Evolutionary conservation across 2,329 filamentous ascomycete species (phyloP).

Genomic region (Cladobotryum mycophilum): DNA sequence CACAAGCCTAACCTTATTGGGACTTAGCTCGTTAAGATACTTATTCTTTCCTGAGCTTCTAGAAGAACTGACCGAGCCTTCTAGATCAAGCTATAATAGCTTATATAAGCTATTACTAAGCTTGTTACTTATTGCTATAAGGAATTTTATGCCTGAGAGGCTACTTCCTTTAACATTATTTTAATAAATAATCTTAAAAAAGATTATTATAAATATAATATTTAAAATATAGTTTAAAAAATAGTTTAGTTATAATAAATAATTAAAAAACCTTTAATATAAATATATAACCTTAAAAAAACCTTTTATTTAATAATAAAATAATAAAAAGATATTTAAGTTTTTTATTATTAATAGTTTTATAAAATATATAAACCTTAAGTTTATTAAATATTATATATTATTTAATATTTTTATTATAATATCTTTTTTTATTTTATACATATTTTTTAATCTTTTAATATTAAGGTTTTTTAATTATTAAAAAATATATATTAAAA

Average conservation of each 20-base stretch:
- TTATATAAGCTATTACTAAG: too few relatives aligned
- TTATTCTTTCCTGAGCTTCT: too few relatives aligned
- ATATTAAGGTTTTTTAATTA: constrained; percentile 1
- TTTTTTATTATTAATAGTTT: constrained; percentile 4
- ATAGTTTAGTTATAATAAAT: neutral
- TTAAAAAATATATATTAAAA: neutral
- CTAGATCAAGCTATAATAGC: too few relatives aligned
- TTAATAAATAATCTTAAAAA: too few relatives aligned
- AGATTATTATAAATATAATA: too few relatives aligned
- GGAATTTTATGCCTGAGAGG: too few relatives aligned
- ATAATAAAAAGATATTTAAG: neutral
- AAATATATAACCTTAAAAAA: neutral
- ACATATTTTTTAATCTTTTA: constrained; percentile 7
- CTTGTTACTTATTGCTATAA: too few relatives aligned
- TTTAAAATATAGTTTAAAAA: neutral
- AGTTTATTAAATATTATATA: constrained; percentile 4
- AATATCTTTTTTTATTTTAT: neutral
- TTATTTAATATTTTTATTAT: constrained; percentile 3
- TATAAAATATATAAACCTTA: neutral
- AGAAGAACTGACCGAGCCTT: too few relatives aligned
- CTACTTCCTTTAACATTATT: too few relatives aligned
- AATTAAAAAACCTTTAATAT: neutral
- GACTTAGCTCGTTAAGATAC: too few relatives aligned
- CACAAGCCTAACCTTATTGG: too few relatives aligned
- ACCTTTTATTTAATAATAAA: neutral